Base-by-base conservation (phyloP, 1,284 basidiomycete genomes). In the Sporisorium sorghi region DNA sequence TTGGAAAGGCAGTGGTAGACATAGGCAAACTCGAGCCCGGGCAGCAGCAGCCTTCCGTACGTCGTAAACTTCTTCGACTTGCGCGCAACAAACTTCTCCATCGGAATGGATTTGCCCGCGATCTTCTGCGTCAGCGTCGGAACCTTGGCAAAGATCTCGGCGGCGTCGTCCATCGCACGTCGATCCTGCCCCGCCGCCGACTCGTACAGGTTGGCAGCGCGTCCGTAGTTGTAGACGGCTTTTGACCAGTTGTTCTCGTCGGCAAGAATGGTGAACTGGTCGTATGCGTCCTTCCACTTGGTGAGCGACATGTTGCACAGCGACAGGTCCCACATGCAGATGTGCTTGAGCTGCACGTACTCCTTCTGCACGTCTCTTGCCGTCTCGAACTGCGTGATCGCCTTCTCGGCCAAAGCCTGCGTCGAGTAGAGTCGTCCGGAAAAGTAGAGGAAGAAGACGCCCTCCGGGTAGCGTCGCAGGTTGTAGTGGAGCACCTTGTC, bases 391-490 rank as follows among this genome's bases (percentile, higher is more conserved):
- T 80, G 79, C 19, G 65, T 59, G 48, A 84, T 76, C 4, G 82
- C 83, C 35, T 74, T 72, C 35, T 76, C 73, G 19, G 79, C 68
- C 2, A 79, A 62, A 9, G 77, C 73, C 47, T 84, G 82, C 7
- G 81, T 84, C 42, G 81, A 83, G 66, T 84, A 82, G 35, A 84
- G 78, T 40, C 83, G 79, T 4, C 83, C 83, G 28, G 80, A 80
- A 59, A 84, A 84, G 73, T 83, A 84, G 46, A 84, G 78, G 79
- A 83, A 82, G 62, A 84, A 84, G 52, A 84, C 78, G 5, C 77
- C 81, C 26, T 81, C 57, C 10, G 83, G 83, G 61, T 83, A 84
- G 1, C 83, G 71, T 37, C 67, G 50, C 19, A 84, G 58, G 58
- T 84, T 80, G 74, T 79, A 82, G 65, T 83, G 73, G 12, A 84